phyloP scores from a whole-genome alignment of 2,329 filamentous ascomycete species.

The Metarhizium album region DNA sequence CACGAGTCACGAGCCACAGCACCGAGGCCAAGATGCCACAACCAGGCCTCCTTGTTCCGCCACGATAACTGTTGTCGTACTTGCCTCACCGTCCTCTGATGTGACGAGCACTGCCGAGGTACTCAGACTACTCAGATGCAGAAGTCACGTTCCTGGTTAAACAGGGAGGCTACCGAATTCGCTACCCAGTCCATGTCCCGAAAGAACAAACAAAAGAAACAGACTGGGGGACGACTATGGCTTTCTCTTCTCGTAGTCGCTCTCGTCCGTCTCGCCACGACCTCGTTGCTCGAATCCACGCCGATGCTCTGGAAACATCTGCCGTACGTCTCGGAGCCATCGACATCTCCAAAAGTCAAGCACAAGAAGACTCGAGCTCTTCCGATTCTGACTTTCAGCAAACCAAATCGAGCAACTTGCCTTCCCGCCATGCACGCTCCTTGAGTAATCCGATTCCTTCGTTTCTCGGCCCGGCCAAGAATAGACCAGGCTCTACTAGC shows the following conservation, averaged over 20 bases:
- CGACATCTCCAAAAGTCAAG: constrained; percentile 18
- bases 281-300: constrained; percentile 26
- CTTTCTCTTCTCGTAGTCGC: constrained; percentile 21
- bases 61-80: constrained; percentile 4
- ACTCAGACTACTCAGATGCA: neutral
- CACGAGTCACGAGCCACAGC: too few relatives aligned
- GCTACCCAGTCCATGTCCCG: neutral
- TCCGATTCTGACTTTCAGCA: constrained; percentile 31
- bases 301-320: constrained; percentile 22
- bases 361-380: constrained; percentile 30
- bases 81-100: constrained; percentile 2
- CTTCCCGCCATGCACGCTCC: constrained; percentile 37
- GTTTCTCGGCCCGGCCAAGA: constrained; percentile 52
- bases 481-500: constrained; percentile 33
- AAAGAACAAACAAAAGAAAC: neutral
- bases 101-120: neutral
- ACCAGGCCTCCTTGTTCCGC: neutral
- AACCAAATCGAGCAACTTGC: constrained; percentile 10
- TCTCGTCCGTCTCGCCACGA: constrained; percentile 19
- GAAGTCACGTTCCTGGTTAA: neutral
- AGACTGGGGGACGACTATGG: constrained; percentile 15
- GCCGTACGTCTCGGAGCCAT: constrained; percentile 17
- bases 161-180: neutral
- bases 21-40: constrained; percentile 5
- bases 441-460: constrained; percentile 73